These are phyloP conservation scores for Hylodesmum podocarpum DNA, from an alignment of 306 rosid species.

Conservation along the genomic window DNA sequence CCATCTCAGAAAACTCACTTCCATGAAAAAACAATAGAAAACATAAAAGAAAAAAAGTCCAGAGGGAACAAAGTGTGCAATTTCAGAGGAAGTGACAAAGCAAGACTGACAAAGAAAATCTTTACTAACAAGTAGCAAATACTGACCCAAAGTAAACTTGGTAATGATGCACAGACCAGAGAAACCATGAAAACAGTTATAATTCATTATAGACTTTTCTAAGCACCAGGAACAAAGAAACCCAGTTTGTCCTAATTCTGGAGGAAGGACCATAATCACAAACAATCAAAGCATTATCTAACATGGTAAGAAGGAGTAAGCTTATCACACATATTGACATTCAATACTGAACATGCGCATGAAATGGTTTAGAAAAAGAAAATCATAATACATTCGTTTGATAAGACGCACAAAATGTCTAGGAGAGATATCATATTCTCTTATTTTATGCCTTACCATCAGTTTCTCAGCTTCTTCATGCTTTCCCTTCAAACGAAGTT, in stretches of 20 bases:
- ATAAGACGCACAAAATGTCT: neutral
- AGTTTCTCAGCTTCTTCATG: constrained; percentile 84
- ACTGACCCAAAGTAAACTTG: constrained; percentile 14
- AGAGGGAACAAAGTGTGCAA: neutral
- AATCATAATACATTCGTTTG: neutral
- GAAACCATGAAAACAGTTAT: neutral
- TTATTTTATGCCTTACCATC: constrained; percentile 49
- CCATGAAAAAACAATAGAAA: neutral
- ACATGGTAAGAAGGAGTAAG: neutral
- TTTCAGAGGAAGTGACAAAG: neutral
- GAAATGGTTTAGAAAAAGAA: neutral
- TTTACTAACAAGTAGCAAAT: neutral
- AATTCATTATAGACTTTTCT: neutral
- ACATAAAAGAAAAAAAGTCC: neutral
- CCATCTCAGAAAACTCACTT: neutral
- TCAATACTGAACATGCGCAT: neutral
- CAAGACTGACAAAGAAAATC: neutral
- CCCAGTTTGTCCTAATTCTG: constrained; percentile 1
- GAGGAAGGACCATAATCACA: neutral
- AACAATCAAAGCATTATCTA: neutral
- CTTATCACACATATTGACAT: neutral
- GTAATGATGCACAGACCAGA: neutral
- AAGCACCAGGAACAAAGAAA: neutral
- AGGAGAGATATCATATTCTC: neutral
- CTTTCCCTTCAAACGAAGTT: constrained; percentile 89